phyloP scores from a whole-genome alignment of 441 rosid species.

The Pelargonium australe region DNA sequence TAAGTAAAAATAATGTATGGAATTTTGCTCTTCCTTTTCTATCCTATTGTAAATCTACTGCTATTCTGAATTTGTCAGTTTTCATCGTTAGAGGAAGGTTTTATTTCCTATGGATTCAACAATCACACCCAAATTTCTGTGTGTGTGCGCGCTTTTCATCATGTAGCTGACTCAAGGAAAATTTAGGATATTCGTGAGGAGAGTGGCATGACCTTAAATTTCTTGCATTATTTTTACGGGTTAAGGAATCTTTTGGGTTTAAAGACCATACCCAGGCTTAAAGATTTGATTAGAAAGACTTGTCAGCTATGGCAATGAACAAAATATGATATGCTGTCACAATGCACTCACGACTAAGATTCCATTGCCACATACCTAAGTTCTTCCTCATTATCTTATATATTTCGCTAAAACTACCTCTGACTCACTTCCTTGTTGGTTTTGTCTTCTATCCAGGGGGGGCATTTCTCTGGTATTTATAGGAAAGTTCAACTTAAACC shows the following conservation, averaged over 20 bases:
- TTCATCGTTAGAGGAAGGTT: not conserved
- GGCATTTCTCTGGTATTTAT: constrained; percentile 98
- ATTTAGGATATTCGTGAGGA: not conserved
- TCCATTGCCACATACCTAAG: not conserved
- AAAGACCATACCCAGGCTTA: not conserved
- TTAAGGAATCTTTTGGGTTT: not conserved
- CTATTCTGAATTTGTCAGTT: not conserved
- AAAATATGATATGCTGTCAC: not conserved
- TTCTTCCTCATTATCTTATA: not conserved
- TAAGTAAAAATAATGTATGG: not conserved
- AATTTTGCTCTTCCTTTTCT: not conserved
- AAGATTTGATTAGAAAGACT: not conserved
- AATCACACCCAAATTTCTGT: not conserved
- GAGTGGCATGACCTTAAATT: constrained; percentile 3
- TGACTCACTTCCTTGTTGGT: not conserved
- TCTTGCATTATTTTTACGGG: not conserved
- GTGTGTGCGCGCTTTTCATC: not conserved
- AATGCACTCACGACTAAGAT: not conserved
- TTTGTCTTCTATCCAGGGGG: constrained; percentile 58
- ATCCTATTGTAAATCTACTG: constrained; percentile 1
- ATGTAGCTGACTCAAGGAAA: not conserved
- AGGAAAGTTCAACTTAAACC: constrained; percentile 99
- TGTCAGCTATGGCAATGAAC: not conserved
- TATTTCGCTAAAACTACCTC: not conserved
- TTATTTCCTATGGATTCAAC: not conserved